Percentiles rank a stretch among this genome's conserved stretches.
Conservation (phyloP, 2,329 filamentous ascomycete genomes). For the Penicillium sp. region DNA sequence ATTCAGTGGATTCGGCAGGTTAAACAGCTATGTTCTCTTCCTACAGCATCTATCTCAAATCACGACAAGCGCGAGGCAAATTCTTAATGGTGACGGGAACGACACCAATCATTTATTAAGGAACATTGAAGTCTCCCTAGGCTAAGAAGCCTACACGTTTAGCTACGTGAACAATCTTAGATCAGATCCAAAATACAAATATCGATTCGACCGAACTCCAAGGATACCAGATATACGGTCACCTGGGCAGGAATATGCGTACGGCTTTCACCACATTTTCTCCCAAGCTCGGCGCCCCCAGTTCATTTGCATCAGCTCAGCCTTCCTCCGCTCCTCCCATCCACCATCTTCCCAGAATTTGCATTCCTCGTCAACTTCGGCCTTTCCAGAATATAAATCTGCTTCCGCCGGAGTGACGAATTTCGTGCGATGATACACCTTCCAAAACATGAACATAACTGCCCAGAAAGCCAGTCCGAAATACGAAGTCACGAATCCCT, state of each 20-base stretch:
- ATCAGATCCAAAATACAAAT: too few relatives aligned
- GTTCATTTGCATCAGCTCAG: conserved; percentile 31
- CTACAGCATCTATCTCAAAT: too few relatives aligned
- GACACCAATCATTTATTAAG: too few relatives aligned
- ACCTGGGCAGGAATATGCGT: background rate
- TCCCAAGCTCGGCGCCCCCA: conserved; percentile 30
- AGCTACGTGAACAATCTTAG: too few relatives aligned
- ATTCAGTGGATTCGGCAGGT: too few relatives aligned
- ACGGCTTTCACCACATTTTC: conserved; percentile 27
- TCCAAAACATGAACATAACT: conserved; percentile 42
- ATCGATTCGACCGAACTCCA: too few relatives aligned
- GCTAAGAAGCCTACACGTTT: too few relatives aligned
- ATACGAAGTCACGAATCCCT: conserved; percentile 53
- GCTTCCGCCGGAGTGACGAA: conserved; percentile 29
- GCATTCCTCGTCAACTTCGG: conserved; percentile 35
- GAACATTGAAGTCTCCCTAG: too few relatives aligned
- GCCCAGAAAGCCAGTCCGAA: conserved; percentile 47
- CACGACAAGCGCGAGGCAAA: too few relatives aligned
- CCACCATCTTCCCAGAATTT: conserved; percentile 35
- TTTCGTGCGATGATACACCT: conserved; percentile 29
- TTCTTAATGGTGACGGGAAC: too few relatives aligned
- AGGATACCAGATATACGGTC: background rate
- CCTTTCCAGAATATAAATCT: conserved; percentile 34
- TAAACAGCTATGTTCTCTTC: too few relatives aligned
- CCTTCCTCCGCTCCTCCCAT: conserved; percentile 28